phyloP scores from a whole-genome alignment of 768 basidiomycete genomes.

The Tulasnella sp. region DNA sequence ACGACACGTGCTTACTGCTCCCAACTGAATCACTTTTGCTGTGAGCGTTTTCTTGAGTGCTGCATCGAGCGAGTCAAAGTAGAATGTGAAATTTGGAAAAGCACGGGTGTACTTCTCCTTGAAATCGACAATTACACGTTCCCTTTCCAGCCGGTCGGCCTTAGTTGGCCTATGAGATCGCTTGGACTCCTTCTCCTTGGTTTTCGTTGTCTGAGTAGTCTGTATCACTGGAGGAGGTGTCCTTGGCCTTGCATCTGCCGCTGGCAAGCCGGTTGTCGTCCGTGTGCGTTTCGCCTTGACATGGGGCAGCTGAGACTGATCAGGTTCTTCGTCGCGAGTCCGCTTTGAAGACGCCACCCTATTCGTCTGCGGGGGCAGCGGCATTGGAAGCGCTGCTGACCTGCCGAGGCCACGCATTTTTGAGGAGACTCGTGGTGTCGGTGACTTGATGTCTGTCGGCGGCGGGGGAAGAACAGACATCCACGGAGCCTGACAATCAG shows the following conservation, averaged over 20 bases:
- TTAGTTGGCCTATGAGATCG: constrained; percentile 10
- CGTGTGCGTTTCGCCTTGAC: neutral
- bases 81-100: constrained; percentile 75
- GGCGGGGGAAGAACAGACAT: neutral
- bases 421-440: neutral
- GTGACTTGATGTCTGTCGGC: constrained; percentile 6
- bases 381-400: neutral
- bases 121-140: constrained; percentile 41
- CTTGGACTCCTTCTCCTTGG: constrained; percentile 16
- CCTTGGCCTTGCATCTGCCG: constrained; percentile 1
- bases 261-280: neutral
- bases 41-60: constrained; percentile 34
- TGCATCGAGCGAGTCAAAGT: constrained; percentile 55
- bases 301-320: neutral
- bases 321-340: neutral
- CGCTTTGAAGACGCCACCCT: constrained; percentile 14
- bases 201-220: neutral
- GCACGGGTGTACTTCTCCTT: constrained; percentile 70
- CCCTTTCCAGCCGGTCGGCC: constrained; percentile 18
- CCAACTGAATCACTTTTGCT: constrained; percentile 48
- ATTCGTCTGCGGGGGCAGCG: constrained; percentile 3
- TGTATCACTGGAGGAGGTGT: neutral
- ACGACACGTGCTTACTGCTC: constrained; percentile 49
- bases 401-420: constrained; percentile 6
- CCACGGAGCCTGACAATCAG: constrained; percentile 1